These are phyloP conservation scores for Sporothrix pallida DNA, from an alignment of 2,329 filamentous ascomycete genomes.

Conservation along the genomic window DNA sequence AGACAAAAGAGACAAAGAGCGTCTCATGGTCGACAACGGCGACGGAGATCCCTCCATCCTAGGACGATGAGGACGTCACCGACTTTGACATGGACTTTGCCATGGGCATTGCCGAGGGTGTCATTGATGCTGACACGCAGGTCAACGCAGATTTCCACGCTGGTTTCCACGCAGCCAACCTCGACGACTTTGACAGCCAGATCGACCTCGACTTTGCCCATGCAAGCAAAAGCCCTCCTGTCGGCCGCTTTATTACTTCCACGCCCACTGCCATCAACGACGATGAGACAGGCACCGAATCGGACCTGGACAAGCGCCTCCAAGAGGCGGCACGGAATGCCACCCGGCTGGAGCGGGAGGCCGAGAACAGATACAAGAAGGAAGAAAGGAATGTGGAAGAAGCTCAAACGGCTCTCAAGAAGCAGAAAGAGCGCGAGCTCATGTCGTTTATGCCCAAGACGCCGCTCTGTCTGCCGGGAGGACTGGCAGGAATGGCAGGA, in stretches of 20 bases:
- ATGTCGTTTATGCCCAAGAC: background rate
- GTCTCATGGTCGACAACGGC: slow-evolving; percentile 2
- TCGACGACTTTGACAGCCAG: background rate
- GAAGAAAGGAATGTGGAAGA: background rate
- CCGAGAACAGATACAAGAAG: background rate
- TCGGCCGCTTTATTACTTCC: too few relatives aligned
- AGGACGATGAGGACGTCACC: background rate
- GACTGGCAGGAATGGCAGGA: too few relatives aligned
- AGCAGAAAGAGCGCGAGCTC: background rate
- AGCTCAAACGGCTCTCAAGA: background rate
- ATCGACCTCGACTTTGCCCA: too few relatives aligned
- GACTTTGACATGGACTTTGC: background rate
- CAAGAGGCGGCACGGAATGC: background rate
- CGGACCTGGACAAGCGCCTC: slow-evolving; percentile 9
- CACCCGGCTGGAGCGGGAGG: background rate
- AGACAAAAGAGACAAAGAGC: background rate
- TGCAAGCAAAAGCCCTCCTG: too few relatives aligned
- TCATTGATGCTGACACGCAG: too few relatives aligned
- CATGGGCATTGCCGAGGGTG: background rate
- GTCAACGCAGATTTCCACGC: too few relatives aligned
- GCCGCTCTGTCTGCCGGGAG: background rate
- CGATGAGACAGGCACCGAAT: background rate
- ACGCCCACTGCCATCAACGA: background rate
- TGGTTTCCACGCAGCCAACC: background rate
- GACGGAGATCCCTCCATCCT: background rate